Evolutionary conservation across 345 rosid species (phyloP).

Genomic region (Lagerstroemia speciosa): DNA sequence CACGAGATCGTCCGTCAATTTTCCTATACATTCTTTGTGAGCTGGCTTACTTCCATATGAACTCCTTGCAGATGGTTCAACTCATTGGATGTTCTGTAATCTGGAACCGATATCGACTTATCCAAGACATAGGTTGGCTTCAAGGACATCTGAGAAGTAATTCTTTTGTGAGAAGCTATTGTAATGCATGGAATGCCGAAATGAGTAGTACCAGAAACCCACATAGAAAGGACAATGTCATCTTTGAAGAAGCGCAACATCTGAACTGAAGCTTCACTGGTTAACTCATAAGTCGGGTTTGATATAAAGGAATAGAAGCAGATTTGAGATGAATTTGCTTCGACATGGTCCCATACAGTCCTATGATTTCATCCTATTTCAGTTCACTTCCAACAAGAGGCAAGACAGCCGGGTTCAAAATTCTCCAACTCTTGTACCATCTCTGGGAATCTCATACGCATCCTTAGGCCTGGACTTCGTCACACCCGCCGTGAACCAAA

Average conservation of each 20-base stretch:
- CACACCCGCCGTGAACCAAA: slow-evolving; percentile 93
- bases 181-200: too few species aligned
- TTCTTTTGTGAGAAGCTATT: too few species aligned
- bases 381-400: neutral
- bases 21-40: too few species aligned
- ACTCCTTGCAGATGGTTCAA: too few species aligned
- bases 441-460: slow-evolving; percentile 52
- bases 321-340: neutral
- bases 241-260: neutral
- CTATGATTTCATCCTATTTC: neutral
- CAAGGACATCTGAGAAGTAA: too few species aligned
- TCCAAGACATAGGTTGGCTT: too few species aligned
- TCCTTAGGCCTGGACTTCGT: slow-evolving; percentile 71
- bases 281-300: neutral
- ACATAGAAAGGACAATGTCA: neutral
- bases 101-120: too few species aligned
- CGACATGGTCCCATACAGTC: neutral
- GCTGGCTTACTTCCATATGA: too few species aligned
- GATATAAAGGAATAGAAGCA: neutral
- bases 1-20: too few species aligned
- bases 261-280: neutral
- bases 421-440: slow-evolving; percentile 58
- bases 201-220: neutral
- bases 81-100: too few species aligned
- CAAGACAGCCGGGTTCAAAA: slow-evolving; percentile 29